Percentiles rank a stretch among this genome's conserved stretches.
Evolutionary conservation across 2,329 filamentous ascomycete genomes (phyloP).

Genomic region (Akanthomyces muscarius): DNA sequence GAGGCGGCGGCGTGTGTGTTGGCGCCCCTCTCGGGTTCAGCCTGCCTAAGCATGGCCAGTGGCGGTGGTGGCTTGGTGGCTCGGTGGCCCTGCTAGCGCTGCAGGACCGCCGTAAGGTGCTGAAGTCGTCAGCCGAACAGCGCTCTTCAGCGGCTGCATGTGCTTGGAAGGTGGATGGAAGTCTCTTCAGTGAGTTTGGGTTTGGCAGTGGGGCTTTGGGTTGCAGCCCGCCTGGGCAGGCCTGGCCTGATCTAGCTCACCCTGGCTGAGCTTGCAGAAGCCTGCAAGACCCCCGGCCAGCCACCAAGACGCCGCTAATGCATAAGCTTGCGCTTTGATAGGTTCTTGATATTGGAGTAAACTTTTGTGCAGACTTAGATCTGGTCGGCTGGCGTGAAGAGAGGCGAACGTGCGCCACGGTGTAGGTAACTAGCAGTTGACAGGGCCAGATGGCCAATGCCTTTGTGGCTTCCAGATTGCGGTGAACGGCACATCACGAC

Average conservation of each 20-base stretch:
- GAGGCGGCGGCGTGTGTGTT: constrained; percentile 4
- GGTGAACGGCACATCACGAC: background rate
- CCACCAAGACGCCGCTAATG: constrained; percentile 2
- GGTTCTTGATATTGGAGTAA: background rate
- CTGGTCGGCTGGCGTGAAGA: background rate
- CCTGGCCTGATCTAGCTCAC: constrained; percentile 12
- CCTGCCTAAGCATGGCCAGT: background rate
- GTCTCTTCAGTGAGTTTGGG: background rate
- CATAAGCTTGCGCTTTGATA: constrained; percentile 10
- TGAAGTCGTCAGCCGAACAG: background rate
- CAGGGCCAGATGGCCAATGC: background rate
- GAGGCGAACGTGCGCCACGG: background rate
- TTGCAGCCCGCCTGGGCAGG: background rate
- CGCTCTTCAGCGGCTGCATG: background rate
- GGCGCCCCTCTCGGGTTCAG: constrained; percentile 11
- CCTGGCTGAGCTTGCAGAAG: background rate
- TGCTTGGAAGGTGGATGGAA: background rate
- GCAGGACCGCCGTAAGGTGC: background rate
- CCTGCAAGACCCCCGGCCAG: background rate
- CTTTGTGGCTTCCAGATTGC: background rate
- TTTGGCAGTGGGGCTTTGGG: background rate
- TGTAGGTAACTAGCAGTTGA: background rate
- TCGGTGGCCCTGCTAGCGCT: background rate
- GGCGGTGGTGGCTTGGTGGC: background rate
- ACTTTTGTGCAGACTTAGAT: background rate